phyloP scores from a whole-genome alignment of 2,329 filamentous ascomycete species.

The Aspergillus brasiliensis region DNA sequence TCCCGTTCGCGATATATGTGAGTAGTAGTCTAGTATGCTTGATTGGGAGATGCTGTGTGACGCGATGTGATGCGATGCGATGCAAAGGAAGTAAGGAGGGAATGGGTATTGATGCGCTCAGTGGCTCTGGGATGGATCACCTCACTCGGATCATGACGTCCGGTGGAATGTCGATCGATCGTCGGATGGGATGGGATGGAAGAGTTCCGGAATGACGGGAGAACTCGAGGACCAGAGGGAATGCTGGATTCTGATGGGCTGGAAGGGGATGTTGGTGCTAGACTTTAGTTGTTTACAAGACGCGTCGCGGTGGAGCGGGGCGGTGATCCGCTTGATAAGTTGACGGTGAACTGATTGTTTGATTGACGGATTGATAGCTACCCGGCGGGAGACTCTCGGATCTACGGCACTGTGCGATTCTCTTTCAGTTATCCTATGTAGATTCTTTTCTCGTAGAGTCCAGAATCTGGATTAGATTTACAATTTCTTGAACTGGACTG shows the following conservation, averaged over 20 bases:
- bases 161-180: conserved; percentile 18
- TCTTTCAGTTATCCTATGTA: no score
- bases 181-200: not conserved
- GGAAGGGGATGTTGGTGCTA: not conserved
- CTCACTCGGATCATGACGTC: conserved; percentile 20
- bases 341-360: no score
- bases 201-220: not conserved
- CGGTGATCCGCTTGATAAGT: not conserved
- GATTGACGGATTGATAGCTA: no score
- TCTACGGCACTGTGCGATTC: not conserved
- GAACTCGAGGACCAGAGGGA: not conserved
- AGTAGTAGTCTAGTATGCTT: not conserved
- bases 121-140: conserved; percentile 5
- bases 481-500: no score
- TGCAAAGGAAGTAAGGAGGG: not conserved
- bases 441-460: no score
- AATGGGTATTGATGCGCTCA: not conserved
- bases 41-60: not conserved
- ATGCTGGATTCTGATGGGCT: not conserved
- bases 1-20: not conserved
- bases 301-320: conserved; percentile 6
- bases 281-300: not conserved
- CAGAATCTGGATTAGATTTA: no score
- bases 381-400: no score
- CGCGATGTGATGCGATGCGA: not conserved